These are phyloP conservation scores for Calonectria pseudoreteaudii DNA, from an alignment of 2,329 filamentous ascomycete species.

Conservation along the genomic window DNA sequence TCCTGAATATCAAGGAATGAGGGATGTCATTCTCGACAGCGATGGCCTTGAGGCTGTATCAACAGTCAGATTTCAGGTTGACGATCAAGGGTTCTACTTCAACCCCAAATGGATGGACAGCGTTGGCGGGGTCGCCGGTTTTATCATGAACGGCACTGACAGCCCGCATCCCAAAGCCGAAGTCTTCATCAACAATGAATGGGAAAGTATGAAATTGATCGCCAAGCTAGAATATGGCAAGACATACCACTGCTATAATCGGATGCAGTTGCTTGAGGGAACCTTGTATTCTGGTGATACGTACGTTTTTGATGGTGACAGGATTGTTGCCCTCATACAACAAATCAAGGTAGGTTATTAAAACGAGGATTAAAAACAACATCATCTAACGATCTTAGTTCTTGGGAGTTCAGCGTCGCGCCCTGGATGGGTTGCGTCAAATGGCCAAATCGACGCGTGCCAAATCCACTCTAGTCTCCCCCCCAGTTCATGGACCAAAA, in stretches of 20 bases:
- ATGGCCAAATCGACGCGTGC: not conserved
- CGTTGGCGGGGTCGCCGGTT: slow-evolving; percentile 69
- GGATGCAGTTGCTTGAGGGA: slow-evolving; percentile 65
- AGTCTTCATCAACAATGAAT: slow-evolving; percentile 71
- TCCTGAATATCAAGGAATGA: slow-evolving; percentile 66
- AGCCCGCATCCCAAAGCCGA: slow-evolving; percentile 60
- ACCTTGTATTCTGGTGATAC: slow-evolving; percentile 58
- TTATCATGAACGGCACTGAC: slow-evolving; percentile 70
- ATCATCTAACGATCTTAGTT: slow-evolving; percentile 7
- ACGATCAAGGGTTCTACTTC: slow-evolving; percentile 61
- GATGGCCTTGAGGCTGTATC: slow-evolving; percentile 46
- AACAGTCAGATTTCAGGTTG: slow-evolving; percentile 64
- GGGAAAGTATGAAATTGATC: slow-evolving; percentile 63
- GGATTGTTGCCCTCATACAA: slow-evolving; percentile 59
- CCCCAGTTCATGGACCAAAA: not conserved
- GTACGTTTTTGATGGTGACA: slow-evolving; percentile 67
- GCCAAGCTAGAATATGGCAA: slow-evolving; percentile 46
- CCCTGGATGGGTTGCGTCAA: slow-evolving; percentile 27
- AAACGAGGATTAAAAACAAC: not conserved
- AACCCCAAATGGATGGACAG: slow-evolving; percentile 71
- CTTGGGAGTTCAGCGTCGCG: slow-evolving; percentile 27
- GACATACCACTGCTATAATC: slow-evolving; percentile 67
- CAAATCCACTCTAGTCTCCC: not conserved
- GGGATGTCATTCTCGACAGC: slow-evolving; percentile 64
- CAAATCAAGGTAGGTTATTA: slow-evolving; percentile 62